A percentile compares a stretch with the other conserved stretches of the same genome.
phyloP scores from a whole-genome alignment of 1,284 basidiomycete species.

The Cutaneotrichosporon dermatis region DNA sequence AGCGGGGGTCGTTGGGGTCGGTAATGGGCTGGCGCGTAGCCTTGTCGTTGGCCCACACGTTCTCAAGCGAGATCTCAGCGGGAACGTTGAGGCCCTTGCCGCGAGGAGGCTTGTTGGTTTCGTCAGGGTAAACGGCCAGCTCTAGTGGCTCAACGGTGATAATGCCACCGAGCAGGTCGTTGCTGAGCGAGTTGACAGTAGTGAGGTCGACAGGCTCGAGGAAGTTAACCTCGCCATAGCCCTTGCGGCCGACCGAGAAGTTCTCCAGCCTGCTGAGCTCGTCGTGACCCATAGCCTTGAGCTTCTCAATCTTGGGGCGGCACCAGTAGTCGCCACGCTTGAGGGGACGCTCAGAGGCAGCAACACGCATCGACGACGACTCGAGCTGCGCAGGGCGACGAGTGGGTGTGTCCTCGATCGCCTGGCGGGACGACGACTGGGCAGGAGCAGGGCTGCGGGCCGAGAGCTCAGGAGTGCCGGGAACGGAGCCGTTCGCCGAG shows the following conservation, averaged over 20 bases:
- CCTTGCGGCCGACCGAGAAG: slow-evolving; percentile 82
- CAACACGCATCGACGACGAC: slow-evolving; percentile 29
- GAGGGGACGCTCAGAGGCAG: slow-evolving; percentile 48
- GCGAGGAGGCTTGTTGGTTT: slow-evolving; percentile 69
- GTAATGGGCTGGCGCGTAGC: slow-evolving; percentile 85
- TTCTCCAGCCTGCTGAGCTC: slow-evolving; percentile 64
- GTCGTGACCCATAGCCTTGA: slow-evolving; percentile 62
- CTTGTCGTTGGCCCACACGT: slow-evolving; percentile 88
- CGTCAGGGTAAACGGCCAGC: slow-evolving; percentile 88
- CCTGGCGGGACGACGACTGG: slow-evolving; percentile 38
- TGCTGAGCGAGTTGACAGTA: slow-evolving; percentile 65
- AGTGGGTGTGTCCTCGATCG: slow-evolving; percentile 24
- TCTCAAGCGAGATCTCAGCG: slow-evolving; percentile 71
- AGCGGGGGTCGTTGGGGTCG: slow-evolving; percentile 67
- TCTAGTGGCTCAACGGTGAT: slow-evolving; percentile 88
- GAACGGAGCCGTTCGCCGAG: slow-evolving; percentile 50
- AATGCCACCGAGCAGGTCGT: slow-evolving; percentile 75
- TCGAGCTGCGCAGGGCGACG: slow-evolving; percentile 34
- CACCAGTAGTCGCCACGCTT: slow-evolving; percentile 87
- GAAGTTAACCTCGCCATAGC: slow-evolving; percentile 87
- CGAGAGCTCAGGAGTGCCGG: slow-evolving; percentile 40
- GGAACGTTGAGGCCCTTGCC: slow-evolving; percentile 87
- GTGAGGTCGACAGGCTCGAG: slow-evolving; percentile 89
- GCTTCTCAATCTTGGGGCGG: slow-evolving; percentile 66
- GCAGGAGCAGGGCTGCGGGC: slow-evolving; percentile 52